A percentile compares a stretch with the other conserved stretches of the same genome.
These are phyloP conservation scores for Lasiodiplodia theobromae DNA, from an alignment of 2,329 filamentous ascomycete species.

Conservation along the genomic window DNA sequence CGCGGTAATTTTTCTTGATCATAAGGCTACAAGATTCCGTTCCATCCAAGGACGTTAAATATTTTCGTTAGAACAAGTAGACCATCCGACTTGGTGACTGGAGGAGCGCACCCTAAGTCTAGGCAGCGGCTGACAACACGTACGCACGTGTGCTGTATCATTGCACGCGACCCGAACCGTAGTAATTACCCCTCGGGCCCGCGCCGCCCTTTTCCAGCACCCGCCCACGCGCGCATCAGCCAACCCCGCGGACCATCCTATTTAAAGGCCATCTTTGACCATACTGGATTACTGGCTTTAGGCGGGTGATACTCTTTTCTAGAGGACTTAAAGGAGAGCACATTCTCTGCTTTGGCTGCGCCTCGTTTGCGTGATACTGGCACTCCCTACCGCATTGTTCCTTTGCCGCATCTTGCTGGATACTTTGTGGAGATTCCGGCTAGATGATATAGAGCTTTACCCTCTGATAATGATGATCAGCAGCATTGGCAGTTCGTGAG, in stretches of 20 bases:
- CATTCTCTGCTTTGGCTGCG: no score
- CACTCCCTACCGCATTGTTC: no score
- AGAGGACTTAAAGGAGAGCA: no score
- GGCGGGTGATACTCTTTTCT: no score
- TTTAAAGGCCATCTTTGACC: neutral
- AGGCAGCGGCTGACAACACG: neutral
- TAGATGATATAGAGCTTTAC: neutral
- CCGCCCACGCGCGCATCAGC: neutral
- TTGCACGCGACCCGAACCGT: neutral
- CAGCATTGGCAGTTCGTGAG: neutral
- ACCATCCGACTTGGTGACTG: neutral
- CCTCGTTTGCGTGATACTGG: no score
- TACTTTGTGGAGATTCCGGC: neutral
- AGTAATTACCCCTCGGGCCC: no score
- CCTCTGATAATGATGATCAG: neutral
- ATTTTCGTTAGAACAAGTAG: neutral
- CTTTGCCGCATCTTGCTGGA: neutral
- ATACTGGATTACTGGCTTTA: neutral
- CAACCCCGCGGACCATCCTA: neutral
- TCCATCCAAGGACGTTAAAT: neutral
- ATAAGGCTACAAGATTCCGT: no score
- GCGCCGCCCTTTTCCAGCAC: neutral
- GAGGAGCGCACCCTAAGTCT: neutral
- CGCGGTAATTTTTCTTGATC: no score
- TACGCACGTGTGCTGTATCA: neutral